Percentiles rank a stretch among this genome's conserved stretches.
Conservation (phyloP, 805 yeast genomes). For the Saturnispora sekii region DNA sequence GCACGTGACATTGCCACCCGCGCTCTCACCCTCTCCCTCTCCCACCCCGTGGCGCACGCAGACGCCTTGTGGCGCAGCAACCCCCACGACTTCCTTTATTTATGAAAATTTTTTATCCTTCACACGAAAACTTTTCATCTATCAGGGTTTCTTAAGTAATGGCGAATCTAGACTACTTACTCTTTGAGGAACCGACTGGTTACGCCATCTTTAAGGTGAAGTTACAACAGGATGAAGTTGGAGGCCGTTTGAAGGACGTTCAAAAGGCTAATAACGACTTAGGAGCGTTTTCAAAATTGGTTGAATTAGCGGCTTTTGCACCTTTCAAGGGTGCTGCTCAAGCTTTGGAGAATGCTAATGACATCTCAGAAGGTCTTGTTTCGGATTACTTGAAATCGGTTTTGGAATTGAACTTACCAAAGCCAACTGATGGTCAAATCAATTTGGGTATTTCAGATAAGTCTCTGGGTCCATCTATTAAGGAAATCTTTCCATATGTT, state of each 20-base stretch:
- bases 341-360: slow-evolving; percentile 97
- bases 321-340: slow-evolving; percentile 99
- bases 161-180: slow-evolving; percentile 81
- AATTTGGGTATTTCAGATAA: slow-evolving; percentile 86
- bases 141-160: slow-evolving; percentile 18
- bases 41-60: too few species aligned
- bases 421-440: slow-evolving; percentile 58
- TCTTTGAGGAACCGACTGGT: slow-evolving; percentile 98
- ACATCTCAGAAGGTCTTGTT: slow-evolving; percentile 93
- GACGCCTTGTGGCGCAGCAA: too few species aligned
- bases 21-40: too few species aligned
- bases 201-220: slow-evolving; percentile 93
- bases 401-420: slow-evolving; percentile 85
- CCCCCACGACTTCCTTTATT: too few species aligned
- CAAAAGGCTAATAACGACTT: slow-evolving; percentile 84
- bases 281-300: slow-evolving; percentile 79
- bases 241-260: slow-evolving; percentile 86
- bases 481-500: slow-evolving; percentile 79
- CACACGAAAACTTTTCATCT: background rate
- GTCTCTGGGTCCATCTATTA: slow-evolving; percentile 93
- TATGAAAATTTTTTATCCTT: background rate
- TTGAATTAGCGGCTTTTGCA: slow-evolving; percentile 89
- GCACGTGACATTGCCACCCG: too few species aligned
- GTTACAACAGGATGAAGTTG: slow-evolving; percentile 89
- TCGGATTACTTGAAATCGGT: slow-evolving; percentile 86